Evolutionary conservation across 2,329 filamentous ascomycete species (phyloP), one percentile per base, ranked within the genome.

Genomic region (Aspergillus sp.): DNA sequence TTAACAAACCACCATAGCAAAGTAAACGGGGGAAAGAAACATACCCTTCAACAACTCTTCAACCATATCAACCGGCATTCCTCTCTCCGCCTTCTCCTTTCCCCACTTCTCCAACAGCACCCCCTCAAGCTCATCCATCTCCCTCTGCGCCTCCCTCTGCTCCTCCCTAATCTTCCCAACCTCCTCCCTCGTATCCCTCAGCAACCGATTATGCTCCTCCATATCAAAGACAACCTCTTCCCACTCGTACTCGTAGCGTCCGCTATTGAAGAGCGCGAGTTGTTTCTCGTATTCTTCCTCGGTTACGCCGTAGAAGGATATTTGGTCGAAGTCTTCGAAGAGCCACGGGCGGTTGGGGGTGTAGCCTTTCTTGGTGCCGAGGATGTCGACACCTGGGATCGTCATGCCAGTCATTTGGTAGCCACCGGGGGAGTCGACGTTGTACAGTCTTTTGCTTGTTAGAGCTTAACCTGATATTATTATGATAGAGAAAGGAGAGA

Each of bases 321-420:
- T 66, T 39, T 79, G 69, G 53, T 82, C 79, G 50, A 82, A 80
- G 51, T 80, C 75, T 43, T 74, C 68, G 54, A 80, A 82, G 2
- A 82, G 66, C 73, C 78, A 80, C 0, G 79, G 78, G 23, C 63
- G 56, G 0, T 69, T 61, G 0, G 67, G 53, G 2, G 60, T 66
- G 54, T 79, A 81, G 1, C 74, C 74, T 0, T 64, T 62, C 52
- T 79, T 80, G 53, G 70, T 75, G 0, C 76, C 75, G 6, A 78
- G 69, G 33, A 74, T 73, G 52, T 82, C 79, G 41, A 76, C 75
- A 13, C 75, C 74, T 0, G 76, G 75, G 2, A 80, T 72, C 0
- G 77, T 80, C 44, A 75, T 67, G 0, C 75, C 76, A 0, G 71
- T 74, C 62, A 78, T 73, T 62, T 79, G 76, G 49, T 81, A 81